Base-by-base conservation (phyloP, 257 asterid species). In the Gentiana straminea region DNA sequence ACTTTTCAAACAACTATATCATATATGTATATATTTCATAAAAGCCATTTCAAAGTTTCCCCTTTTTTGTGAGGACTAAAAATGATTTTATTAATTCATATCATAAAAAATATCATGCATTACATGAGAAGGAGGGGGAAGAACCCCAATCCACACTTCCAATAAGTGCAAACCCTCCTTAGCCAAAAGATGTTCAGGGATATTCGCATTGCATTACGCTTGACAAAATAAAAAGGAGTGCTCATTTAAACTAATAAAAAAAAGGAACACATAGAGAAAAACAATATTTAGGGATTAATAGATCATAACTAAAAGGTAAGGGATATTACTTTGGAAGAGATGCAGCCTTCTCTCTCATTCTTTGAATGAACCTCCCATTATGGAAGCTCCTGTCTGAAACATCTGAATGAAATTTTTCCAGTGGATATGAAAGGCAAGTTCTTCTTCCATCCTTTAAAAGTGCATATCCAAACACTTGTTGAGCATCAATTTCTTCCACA, bases 371-470 rank as follows among this genome's bases (percentile, higher is more conserved):
- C 9, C 97, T 86, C 3, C 96, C 96, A 59, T 90, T 84, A 52
- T 86, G 98, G 67, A 90, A 90, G 84, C 98, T 86, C 74, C 96
- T 81, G 9, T 96, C 96, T 1, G 98, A 71, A 8, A 90, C 90
- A 68, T 84, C 96, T 2, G 94, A 63, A 48, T 86, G 86, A 66
- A 82, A 90, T 36, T 76, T 82, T 67, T 86, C 98, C 73, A 86
- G 64, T 39, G 98, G 96, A 69, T 90, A 90, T 54, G 98, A 70
- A 49, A 90, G 81, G 5, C 77, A 69, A 11, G 94, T 86, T 68
- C 80, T 77, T 65, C 81, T 86, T 38, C 98, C 98, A 54, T 84
- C 98, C 77, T 90, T 90, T 81, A 86, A 84, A 9, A 90, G 76
- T 46, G 95, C 97, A 72, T 86, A 89, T 24, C 97, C 97, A 68